Evolutionary conservation across 2,329 filamentous ascomycete genomes (phyloP), one percentile per base, ranked within the genome.

Genomic region (Sarocladium oryzae): DNA sequence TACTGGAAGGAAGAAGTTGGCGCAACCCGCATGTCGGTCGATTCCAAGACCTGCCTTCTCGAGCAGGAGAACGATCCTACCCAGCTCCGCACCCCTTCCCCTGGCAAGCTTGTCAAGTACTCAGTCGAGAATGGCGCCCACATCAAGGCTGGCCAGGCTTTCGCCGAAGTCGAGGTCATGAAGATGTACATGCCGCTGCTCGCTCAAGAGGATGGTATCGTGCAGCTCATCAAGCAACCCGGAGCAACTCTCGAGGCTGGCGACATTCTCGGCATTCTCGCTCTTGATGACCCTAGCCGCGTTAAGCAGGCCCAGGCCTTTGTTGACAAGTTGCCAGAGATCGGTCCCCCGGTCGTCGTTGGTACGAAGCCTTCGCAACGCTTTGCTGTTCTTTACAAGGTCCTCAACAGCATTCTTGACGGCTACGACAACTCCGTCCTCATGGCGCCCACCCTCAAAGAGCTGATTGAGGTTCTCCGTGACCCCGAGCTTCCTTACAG

Each of bases 111-210:
- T 32, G 92, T 99, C 74, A 96, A 96, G 74, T 99, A 93, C 71
- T 88, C 89, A 1, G 88, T 99, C 2, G 93, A 96, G 69, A 97
- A 95, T 63, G 93, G 93, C 55, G 81, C 90, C 60, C 93, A 99
- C 67, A 84, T 99, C 69, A 86, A 83, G 69, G 89, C 95, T 60
- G 92, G 92, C 52, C 88, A 97, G 69, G 78, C 92, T 30, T 99
- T 90, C 64, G 93, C 93, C 52, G 93, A 99, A 70, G 92, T 99
- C 36, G 93, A 99, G 73, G 93, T 99, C 71, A 99, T 99, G 93
- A 99, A 99, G 81, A 99, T 99, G 93, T 97, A 97, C 80, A 99
- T 99, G 93, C 93, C 93, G 63, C 79, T 99, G 51, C 81, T 99
- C 55, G 88, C 93, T 2, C 86, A 91, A 66, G 93, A 99, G 69